These are phyloP conservation scores for Cymbopogon flexuosus DNA, from an alignment of 202 grass and related monocot species.

Conservation along the genomic window DNA sequence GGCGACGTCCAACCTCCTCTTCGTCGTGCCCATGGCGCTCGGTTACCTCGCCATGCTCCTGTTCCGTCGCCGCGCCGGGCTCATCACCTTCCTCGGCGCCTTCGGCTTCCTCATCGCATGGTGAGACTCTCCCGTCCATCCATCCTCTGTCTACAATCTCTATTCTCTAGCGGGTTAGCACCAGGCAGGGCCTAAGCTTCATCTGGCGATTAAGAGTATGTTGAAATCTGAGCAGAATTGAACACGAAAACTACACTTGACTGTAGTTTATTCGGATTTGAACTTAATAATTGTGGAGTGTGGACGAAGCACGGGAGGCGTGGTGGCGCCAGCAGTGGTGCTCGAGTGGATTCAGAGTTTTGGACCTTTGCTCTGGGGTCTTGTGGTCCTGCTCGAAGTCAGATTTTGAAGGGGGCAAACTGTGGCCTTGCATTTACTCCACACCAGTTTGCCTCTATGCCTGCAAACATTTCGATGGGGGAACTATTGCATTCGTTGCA, in stretches of 20 bases:
- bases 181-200: background rate
- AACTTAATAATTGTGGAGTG: conserved; percentile 21
- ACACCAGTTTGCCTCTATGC: conserved; percentile 15
- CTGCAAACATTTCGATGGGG: background rate
- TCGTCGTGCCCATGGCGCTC: conserved; percentile 78
- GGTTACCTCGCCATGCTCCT: conserved; percentile 81
- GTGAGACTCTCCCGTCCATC: conserved; percentile 40
- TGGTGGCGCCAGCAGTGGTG: background rate
- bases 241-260: background rate
- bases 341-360: background rate
- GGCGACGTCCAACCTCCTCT: conserved; percentile 83
- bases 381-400: conserved; percentile 23
- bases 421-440: conserved; percentile 27
- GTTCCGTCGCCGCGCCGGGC: conserved; percentile 57
- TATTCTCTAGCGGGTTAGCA: background rate
- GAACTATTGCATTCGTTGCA: background rate
- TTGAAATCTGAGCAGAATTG: conserved; percentile 10
- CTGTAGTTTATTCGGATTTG: conserved; percentile 9
- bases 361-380: background rate
- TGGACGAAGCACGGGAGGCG: background rate
- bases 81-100: conserved; percentile 79
- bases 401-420: conserved; percentile 16
- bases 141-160: background rate
- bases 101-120: conserved; percentile 96
- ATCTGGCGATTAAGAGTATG: background rate